Evolutionary conservation across 352 stramenopile species (phyloP).

Genomic region (Phytophthora meadii): DNA sequence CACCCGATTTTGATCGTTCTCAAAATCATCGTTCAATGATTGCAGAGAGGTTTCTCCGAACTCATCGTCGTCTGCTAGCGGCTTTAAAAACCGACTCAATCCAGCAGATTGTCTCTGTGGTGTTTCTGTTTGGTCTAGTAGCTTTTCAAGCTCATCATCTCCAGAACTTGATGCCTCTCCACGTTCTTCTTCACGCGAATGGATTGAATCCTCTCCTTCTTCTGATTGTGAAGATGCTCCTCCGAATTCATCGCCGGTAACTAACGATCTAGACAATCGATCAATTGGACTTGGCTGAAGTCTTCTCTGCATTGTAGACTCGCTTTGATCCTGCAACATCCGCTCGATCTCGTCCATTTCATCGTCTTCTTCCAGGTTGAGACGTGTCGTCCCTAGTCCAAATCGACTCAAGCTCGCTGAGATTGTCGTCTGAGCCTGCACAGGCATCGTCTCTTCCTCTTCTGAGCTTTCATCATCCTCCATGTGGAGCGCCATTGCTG

Average conservation of each 20-base stretch:
- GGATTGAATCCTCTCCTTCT: conserved; percentile 10
- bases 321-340: conserved; percentile 30
- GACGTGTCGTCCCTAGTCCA: conserved; percentile 5
- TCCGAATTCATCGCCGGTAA: conserved; percentile 15
- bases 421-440: conserved; percentile 4
- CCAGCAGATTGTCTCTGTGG: neutral
- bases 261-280: neutral
- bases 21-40: conserved; percentile 1
- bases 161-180: neutral
- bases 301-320: conserved; percentile 1
- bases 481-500: conserved; percentile 12
- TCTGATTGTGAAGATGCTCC: conserved; percentile 19
- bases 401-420: conserved; percentile 19
- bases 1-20: neutral
- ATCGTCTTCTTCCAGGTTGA: conserved; percentile 37
- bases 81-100: neutral
- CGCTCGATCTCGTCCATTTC: conserved; percentile 42
- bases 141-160: too few relatives aligned
- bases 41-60: conserved; percentile 1
- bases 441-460: conserved; percentile 31
- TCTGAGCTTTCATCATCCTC: conserved; percentile 29
- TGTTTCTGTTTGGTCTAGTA: conserved; percentile 3
- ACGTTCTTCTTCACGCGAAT: conserved; percentile 3
- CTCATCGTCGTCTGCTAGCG: neutral
- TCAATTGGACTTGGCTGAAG: neutral